Conservation (phyloP, 2,329 filamentous ascomycete genomes). For the Atkinsonella hypoxylon region DNA sequence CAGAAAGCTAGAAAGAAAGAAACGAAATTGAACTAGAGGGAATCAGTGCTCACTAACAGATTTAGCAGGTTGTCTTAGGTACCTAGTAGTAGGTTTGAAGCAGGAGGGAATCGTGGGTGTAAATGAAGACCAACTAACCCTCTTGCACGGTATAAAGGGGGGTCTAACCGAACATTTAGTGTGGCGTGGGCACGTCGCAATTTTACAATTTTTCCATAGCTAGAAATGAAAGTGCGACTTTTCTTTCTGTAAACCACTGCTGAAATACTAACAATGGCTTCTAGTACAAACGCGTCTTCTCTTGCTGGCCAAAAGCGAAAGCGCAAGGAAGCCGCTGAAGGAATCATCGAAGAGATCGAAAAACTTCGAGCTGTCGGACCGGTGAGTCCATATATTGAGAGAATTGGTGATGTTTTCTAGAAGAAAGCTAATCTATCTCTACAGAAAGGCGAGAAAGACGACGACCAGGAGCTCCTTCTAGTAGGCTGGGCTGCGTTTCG, state of each 20-base stretch:
- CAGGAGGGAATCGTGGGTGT: neutral
- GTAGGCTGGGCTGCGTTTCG: neutral
- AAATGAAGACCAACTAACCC: neutral
- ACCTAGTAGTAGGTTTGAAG: neutral
- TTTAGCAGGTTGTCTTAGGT: neutral
- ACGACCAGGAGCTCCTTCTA: neutral
- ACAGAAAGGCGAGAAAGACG: neutral
- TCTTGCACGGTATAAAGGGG: no score
- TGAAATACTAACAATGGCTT: neutral
- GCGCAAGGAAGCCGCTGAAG: neutral
- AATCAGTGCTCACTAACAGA: neutral
- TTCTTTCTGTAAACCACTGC: no score
- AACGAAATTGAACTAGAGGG: neutral
- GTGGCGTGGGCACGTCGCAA: no score
- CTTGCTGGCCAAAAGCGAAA: neutral
- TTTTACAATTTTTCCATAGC: neutral
- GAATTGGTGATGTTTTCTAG: neutral
- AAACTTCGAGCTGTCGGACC: neutral
- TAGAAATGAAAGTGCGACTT: neutral
- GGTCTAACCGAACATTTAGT: no score
- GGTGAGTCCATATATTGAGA: neutral
- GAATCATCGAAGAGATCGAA: neutral
- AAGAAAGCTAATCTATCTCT: conserved; percentile 1
- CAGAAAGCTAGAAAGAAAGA: neutral
- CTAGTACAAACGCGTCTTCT: neutral